Percentiles rank a stretch among this genome's conserved stretches.
Evolutionary conservation across 495 filamentous ascomycete species (phyloP).

Genomic region (Penicillium diatomitis): DNA sequence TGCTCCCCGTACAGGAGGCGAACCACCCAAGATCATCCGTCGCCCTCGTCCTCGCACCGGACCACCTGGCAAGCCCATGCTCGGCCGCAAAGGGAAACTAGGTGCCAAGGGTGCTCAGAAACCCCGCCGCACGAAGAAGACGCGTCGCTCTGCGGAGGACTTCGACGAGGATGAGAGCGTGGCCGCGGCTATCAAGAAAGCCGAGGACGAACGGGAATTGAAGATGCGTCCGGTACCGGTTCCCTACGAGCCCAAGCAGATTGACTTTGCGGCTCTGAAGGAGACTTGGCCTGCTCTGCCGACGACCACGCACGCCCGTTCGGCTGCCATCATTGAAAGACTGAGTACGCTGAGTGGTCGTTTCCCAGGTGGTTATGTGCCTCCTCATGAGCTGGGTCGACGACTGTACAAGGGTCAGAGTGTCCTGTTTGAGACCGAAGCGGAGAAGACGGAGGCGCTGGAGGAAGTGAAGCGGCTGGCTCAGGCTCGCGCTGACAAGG

Average conservation of each 20-base stretch:
- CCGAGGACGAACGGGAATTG: slow-evolving; percentile 23
- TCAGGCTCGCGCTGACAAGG: slow-evolving; percentile 33
- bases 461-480: slow-evolving; percentile 27
- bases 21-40: slow-evolving; percentile 27
- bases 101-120: slow-evolving; percentile 5
- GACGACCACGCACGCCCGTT: slow-evolving; percentile 16
- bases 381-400: slow-evolving; percentile 30
- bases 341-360: slow-evolving; percentile 28
- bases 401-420: slow-evolving; percentile 32
- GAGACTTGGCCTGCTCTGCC: slow-evolving; percentile 39
- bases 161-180: slow-evolving; percentile 17
- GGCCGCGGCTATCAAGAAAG: slow-evolving; percentile 20
- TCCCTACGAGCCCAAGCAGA: slow-evolving; percentile 27
- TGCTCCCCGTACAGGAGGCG: slow-evolving; percentile 19
- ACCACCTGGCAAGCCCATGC: slow-evolving; percentile 8
- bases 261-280: slow-evolving; percentile 21
- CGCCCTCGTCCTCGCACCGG: slow-evolving; percentile 19
- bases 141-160: slow-evolving; percentile 1
- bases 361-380: slow-evolving; percentile 29
- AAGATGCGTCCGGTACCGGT: slow-evolving; percentile 21
- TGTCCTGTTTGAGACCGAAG: slow-evolving; percentile 31
- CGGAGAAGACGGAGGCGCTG: slow-evolving; percentile 30
- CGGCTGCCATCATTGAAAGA: slow-evolving; percentile 29
- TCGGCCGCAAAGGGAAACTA: slow-evolving; percentile 13
- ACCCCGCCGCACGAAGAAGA: neutral